Evolutionary conservation across 1,139 yeast species (phyloP), one percentile per base, ranked within the genome.

Genomic region (Fermentozyma sake): DNA sequence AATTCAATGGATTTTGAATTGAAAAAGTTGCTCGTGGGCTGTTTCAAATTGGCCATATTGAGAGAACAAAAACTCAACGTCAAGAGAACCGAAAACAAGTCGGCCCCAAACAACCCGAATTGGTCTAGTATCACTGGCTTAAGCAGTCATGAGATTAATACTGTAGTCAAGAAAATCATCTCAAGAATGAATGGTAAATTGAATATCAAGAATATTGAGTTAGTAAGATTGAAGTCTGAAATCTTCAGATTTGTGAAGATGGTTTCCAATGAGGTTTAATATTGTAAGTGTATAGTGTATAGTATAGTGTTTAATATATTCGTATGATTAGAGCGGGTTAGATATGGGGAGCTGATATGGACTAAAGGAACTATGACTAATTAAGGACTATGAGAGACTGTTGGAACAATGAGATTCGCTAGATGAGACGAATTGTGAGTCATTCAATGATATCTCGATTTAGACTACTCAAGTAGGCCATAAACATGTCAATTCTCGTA

Each of bases 1-100:
- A 48, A 45, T 18, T 69, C 61, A 22, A 67, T 67, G 73, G 72
- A 67, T 24, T 66, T 61, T 42, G 62, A 60, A 22, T 52, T 67
- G 33, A 61, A 59, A 42, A 62, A 65, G 39, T 59, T 67, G 36
- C 60, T 67, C 29, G 50, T 66, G 19, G 73, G 72, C 1, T 66
- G 73, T 44, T 61, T 63, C 39, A 63, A 64, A 35, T 48, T 67
- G 25, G 58, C 68, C 3, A 52, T 65, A 19, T 47, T 62, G 20
- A 48, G 62, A 28, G 69, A 62, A 34, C 47, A 31, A 29, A 39
- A 15, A 29, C 22, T 23, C 14, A 18, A 22, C 7, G n/a, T n/a
- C n/a, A n/a, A 10, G 16, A 7, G 7, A 16, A 7, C 15, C 23
- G 23, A 14, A 8, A 10, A 7, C 22, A 25, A 19, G n/a, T 14